A percentile compares a stretch with the other conserved stretches of the same genome.
Conservation (phyloP, 2,329 filamentous ascomycete genomes). For the Monascus ruber region DNA sequence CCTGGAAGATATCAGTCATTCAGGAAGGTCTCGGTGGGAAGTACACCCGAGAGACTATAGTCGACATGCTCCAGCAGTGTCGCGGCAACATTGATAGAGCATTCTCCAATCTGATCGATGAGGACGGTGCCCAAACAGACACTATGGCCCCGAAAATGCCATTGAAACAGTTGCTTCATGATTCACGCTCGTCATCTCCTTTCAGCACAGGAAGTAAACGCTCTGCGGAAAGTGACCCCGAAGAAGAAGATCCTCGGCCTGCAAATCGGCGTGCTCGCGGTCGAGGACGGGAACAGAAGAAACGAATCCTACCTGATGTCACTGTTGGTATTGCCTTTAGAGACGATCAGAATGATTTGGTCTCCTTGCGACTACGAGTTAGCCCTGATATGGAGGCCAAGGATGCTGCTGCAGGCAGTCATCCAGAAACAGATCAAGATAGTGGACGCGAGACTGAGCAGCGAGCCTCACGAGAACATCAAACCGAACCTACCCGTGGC, state of each 20-base stretch:
- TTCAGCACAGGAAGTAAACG: constrained; percentile 32
- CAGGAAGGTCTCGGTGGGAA: constrained; percentile 40
- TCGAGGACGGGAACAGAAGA: constrained; percentile 17
- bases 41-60: constrained; percentile 40
- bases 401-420: constrained; percentile 2
- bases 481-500: not conserved
- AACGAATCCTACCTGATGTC: constrained; percentile 24
- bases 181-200: constrained; percentile 30
- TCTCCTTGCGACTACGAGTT: constrained; percentile 25
- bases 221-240: constrained; percentile 28
- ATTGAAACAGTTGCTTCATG: constrained; percentile 21
- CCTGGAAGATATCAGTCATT: constrained; percentile 47
- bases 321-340: constrained; percentile 29
- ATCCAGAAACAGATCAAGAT: not conserved
- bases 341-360: constrained; percentile 27
- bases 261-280: constrained; percentile 16
- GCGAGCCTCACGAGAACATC: not conserved
- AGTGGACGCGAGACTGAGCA: not conserved
- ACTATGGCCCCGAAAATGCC: constrained; percentile 11
- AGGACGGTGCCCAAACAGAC: constrained; percentile 20
- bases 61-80: constrained; percentile 41
- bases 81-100: constrained; percentile 44
- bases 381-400: constrained; percentile 13
- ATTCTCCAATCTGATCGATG: constrained; percentile 41
- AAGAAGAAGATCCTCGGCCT: constrained; percentile 23